These are phyloP conservation scores for Polychaeton citri DNA, from an alignment of 2,329 filamentous ascomycete genomes.

Conservation along the genomic window DNA sequence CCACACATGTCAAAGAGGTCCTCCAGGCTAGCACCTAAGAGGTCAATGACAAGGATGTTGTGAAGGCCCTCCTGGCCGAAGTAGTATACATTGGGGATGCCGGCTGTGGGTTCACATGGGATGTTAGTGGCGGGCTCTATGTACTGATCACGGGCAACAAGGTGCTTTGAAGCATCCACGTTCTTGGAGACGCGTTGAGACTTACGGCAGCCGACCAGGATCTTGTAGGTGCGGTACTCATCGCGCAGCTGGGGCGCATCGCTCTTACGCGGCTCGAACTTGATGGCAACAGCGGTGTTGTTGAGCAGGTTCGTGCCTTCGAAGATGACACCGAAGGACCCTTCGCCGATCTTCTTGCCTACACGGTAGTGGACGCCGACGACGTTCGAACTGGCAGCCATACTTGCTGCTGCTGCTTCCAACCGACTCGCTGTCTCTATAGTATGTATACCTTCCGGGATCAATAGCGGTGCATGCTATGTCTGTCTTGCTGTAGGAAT, in stretches of 20 bases:
- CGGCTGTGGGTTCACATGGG: slow-evolving; percentile 62
- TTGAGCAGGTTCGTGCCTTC: slow-evolving; percentile 97
- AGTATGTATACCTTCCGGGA: neutral
- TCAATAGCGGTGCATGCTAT: neutral
- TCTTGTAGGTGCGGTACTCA: slow-evolving; percentile 99
- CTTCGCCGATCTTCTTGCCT: slow-evolving; percentile 98
- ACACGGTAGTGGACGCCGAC: slow-evolving; percentile 98
- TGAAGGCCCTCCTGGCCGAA: slow-evolving; percentile 97
- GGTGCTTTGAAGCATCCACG: too few relatives aligned
- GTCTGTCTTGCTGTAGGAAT: neutral
- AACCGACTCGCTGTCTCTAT: neutral
- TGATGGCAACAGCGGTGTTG: slow-evolving; percentile 98
- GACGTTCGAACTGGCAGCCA: slow-evolving; percentile 90
- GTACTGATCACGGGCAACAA: too few relatives aligned
- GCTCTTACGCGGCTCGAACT: slow-evolving; percentile 98
- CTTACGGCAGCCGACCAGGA: slow-evolving; percentile 97
- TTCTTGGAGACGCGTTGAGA: slow-evolving; percentile 21
- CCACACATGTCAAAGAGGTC: slow-evolving; percentile 97
- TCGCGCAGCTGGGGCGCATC: slow-evolving; percentile 95
- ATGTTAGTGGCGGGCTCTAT: too few relatives aligned
- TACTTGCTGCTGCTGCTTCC: too few relatives aligned
- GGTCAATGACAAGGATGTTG: slow-evolving; percentile 96
- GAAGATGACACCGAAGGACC: slow-evolving; percentile 96
- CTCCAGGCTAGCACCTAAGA: slow-evolving; percentile 86
- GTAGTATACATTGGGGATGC: slow-evolving; percentile 99